phyloP scores from a whole-genome alignment of 1,284 basidiomycete genomes.

The Cyathus olla region DNA sequence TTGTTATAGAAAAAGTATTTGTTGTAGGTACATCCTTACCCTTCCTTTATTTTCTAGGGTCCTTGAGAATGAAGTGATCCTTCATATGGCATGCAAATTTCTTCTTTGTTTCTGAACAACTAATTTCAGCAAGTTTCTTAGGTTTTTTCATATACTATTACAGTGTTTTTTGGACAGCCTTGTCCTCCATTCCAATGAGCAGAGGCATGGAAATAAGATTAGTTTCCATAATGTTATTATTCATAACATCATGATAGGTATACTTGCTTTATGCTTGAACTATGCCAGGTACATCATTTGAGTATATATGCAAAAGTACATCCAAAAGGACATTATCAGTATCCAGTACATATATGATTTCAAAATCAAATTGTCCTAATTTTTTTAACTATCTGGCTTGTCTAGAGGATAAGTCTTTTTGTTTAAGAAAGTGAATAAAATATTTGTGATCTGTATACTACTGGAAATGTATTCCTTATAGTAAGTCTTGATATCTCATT shows the following conservation, averaged over 20 bases:
- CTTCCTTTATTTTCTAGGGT: slow-evolving; percentile 21
- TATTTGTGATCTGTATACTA: slow-evolving; percentile 52
- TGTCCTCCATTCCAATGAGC: slow-evolving; percentile 18
- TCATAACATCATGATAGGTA: slow-evolving; percentile 22
- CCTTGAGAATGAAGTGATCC: slow-evolving; percentile 10
- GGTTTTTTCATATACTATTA: neutral
- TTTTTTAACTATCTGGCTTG: slow-evolving; percentile 52
- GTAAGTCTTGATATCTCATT: slow-evolving; percentile 35
- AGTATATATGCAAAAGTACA: slow-evolving; percentile 39
- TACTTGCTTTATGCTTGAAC: slow-evolving; percentile 24
- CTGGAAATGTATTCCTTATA: slow-evolving; percentile 38
- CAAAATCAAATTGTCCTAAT: slow-evolving; percentile 37
- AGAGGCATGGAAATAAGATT: slow-evolving; percentile 14
- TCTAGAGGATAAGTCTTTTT: slow-evolving; percentile 40
- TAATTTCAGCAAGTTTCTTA: slow-evolving; percentile 4
- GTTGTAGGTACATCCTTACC: slow-evolving; percentile 7
- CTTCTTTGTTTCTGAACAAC: slow-evolving; percentile 6
- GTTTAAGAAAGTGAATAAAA: slow-evolving; percentile 36
- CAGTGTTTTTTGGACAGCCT: slow-evolving; percentile 2
- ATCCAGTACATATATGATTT: slow-evolving; percentile 38
- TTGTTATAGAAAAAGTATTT: neutral
- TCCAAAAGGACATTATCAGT: slow-evolving; percentile 42
- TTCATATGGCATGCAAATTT: slow-evolving; percentile 8
- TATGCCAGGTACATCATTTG: slow-evolving; percentile 29
- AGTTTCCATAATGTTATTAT: slow-evolving; percentile 13